Evolutionary conservation across 2,329 filamentous ascomycete genomes (phyloP).

Genomic region (Botrytis fragariae): DNA sequence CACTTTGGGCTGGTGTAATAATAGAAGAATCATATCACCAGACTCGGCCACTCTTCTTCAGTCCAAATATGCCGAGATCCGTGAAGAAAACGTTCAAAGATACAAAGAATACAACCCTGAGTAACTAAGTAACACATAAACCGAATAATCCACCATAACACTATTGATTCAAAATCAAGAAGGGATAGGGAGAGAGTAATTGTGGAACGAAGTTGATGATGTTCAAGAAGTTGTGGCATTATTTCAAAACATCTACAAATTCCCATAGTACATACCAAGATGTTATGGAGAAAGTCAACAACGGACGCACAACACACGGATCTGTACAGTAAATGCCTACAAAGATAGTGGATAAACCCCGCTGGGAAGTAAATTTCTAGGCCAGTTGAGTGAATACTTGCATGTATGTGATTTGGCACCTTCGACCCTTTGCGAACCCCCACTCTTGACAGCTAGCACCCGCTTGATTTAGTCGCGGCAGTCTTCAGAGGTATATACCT

Average conservation of each 20-base stretch:
- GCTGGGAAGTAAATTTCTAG: neutral
- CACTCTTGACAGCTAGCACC: neutral
- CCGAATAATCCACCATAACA: neutral
- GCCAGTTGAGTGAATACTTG: neutral
- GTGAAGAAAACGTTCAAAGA: neutral
- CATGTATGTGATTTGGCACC: neutral
- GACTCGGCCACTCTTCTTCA: neutral
- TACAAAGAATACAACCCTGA: neutral
- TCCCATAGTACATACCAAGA: neutral
- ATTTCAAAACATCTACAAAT: neutral
- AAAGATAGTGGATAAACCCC: neutral
- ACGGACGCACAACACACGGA: neutral
- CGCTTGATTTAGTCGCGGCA: neutral
- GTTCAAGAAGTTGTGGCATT: neutral
- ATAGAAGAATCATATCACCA: neutral
- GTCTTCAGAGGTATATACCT: neutral
- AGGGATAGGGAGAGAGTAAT: neutral
- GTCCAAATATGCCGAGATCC: neutral
- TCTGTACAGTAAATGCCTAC: neutral
- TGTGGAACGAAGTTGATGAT: neutral
- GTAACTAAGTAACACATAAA: neutral
- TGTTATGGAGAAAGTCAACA: neutral
- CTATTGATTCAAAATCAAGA: neutral
- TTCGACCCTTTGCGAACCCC: neutral
- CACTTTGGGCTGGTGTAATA: neutral